A percentile compares a stretch with the other conserved stretches of the same genome.
Conservation (phyloP, 768 basidiomycete species). For the Trametes meyenii region DNA sequence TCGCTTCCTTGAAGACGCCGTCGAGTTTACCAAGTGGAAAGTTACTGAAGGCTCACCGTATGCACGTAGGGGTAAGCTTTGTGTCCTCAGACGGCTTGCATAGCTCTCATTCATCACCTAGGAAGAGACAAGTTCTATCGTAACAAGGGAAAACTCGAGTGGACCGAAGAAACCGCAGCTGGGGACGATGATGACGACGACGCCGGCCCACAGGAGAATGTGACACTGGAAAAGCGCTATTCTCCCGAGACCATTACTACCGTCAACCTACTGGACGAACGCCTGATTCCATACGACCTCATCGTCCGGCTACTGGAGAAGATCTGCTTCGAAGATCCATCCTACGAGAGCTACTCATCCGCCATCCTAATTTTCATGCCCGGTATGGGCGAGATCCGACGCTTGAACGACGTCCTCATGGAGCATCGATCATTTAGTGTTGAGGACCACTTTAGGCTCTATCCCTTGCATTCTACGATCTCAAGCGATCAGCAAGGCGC, state of each 20-base stretch:
- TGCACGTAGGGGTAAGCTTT: conserved; percentile 63
- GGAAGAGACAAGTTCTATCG: conserved; percentile 67
- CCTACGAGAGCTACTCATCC: conserved; percentile 60
- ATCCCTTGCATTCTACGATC: conserved; percentile 90
- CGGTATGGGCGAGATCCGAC: conserved; percentile 90
- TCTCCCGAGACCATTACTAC: conserved; percentile 73
- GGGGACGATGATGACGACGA: conserved; percentile 73
- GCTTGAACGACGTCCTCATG: conserved; percentile 76
- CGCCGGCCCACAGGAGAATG: conserved; percentile 42
- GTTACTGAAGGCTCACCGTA: conserved; percentile 82
- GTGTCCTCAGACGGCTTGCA: not conserved
- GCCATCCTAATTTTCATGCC: conserved; percentile 94
- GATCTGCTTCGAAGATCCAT: conserved; percentile 71
- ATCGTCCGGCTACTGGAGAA: conserved; percentile 82
- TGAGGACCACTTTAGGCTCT: conserved; percentile 65
- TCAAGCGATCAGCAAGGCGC: conserved; percentile 89
- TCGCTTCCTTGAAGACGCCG: conserved; percentile 87
- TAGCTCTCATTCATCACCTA: conserved; percentile 29
- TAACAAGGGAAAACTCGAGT: conserved; percentile 66
- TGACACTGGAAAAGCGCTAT: conserved; percentile 78
- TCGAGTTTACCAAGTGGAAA: conserved; percentile 79
- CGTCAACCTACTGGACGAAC: conserved; percentile 84
- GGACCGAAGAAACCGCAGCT: conserved; percentile 71
- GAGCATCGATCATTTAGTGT: conserved; percentile 77
- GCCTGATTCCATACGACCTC: conserved; percentile 89